phyloP scores from a whole-genome alignment of 352 stramenopile genomes.

The Phytophthora sojae region DNA sequence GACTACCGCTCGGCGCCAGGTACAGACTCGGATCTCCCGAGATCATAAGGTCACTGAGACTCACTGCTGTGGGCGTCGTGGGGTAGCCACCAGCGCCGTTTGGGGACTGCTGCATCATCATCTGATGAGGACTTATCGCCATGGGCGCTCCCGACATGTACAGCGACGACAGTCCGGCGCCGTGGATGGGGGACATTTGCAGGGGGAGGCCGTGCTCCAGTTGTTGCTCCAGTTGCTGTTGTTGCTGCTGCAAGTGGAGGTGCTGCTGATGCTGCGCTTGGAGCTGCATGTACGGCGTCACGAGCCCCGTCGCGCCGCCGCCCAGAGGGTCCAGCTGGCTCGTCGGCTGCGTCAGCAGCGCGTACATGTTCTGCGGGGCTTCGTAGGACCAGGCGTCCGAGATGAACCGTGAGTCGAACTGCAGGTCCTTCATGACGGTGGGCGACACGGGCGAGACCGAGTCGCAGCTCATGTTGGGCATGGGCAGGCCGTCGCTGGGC shows the following conservation, averaged over 20 bases:
- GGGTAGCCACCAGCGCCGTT: slow-evolving; percentile 32
- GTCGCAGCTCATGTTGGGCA: slow-evolving; percentile 35
- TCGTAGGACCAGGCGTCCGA: slow-evolving; percentile 57
- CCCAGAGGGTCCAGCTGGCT: slow-evolving; percentile 40
- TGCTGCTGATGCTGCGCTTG: slow-evolving; percentile 44
- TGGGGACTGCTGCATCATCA: slow-evolving; percentile 40
- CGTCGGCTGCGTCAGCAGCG: slow-evolving; percentile 43
- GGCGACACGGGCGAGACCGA: slow-evolving; percentile 39
- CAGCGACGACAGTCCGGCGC: slow-evolving; percentile 34
- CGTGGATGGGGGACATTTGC: slow-evolving; percentile 41
- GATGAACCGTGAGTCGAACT: slow-evolving; percentile 58
- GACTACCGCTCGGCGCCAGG: slow-evolving; percentile 44
- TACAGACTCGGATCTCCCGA: slow-evolving; percentile 51
- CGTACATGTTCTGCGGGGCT: slow-evolving; percentile 65
- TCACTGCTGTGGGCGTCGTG: slow-evolving; percentile 37
- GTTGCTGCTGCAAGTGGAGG: slow-evolving; percentile 44
- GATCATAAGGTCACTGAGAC: slow-evolving; percentile 58
- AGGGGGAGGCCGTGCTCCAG: slow-evolving; percentile 23
- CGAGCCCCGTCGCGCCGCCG: slow-evolving; percentile 26
- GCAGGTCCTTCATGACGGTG: slow-evolving; percentile 47
- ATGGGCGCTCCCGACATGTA: slow-evolving; percentile 43
- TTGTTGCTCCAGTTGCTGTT: slow-evolving; percentile 41
- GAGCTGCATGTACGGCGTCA: slow-evolving; percentile 51
- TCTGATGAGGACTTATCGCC: slow-evolving; percentile 42
- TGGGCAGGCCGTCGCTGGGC: slow-evolving; percentile 30